Base-by-base conservation (phyloP, 176 grass and related monocot genomes). In the Eremochloa ophiuroides region DNA sequence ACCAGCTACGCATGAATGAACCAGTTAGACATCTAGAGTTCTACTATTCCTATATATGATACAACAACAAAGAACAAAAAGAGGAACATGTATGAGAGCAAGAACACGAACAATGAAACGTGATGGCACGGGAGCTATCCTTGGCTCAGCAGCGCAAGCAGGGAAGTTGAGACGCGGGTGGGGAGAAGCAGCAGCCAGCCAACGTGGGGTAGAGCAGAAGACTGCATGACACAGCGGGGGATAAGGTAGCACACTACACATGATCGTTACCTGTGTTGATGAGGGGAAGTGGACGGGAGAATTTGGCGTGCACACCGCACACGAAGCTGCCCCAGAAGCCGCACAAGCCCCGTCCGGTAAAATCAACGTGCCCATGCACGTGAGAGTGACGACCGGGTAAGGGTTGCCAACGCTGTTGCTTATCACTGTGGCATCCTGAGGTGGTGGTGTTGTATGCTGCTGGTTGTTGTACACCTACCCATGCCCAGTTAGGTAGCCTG, bases 271-370 rank as follows among this genome's bases (percentile, higher is more conserved):
- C n/a, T n/a, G n/a, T 40, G 34, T 7, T 0, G 67, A 42, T 8
- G 30, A 23, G 13, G 2, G 20, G 69, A 23, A 50, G 47, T 35
- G n/a, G 47, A 48, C 55, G 28, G 17, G 76, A 65, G 75, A 81
- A 80, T 29, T 84, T 22, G 82, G 61, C 65, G 85, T 41, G 85
- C 25, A 69, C 70, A 88, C 71, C 58, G 73, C 44, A 81, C 77
- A n/a, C n/a, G n/a, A n/a, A n/a, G n/a, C n/a, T n/a, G n/a, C n/a
- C n/a, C n/a, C n/a, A n/a, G n/a, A n/a, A n/a, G n/a, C n/a, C n/a
- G n/a, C n/a, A n/a, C 80, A 85, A 62, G 81, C 77, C 87, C 87
- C 87, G 87, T 93, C 91, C 76, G 85, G 37, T 66, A n/a, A n/a
- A n/a, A n/a, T n/a, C 73, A 7, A 48, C 60, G 67, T 33, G 33